Evolutionary conservation across 768 basidiomycete genomes (phyloP).

Genomic region (Xerocomus potaroensis): DNA sequence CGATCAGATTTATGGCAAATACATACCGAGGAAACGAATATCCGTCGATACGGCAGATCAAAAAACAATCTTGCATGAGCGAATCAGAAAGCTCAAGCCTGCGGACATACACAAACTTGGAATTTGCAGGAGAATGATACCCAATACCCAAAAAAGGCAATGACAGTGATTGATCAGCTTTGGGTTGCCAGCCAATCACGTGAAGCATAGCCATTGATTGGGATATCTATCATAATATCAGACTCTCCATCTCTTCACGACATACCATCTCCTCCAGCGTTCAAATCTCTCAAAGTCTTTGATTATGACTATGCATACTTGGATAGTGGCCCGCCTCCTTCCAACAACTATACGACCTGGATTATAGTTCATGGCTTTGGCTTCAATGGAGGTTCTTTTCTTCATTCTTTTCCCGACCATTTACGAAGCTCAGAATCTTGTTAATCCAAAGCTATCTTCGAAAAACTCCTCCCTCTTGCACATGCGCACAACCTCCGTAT

Average conservation of each 20-base stretch:
- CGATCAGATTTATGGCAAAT: no score
- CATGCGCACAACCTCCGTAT: conserved; percentile 19
- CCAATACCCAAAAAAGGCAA: conserved; percentile 18
- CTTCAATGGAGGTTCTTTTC: conserved; percentile 20
- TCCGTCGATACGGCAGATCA: conserved; percentile 87
- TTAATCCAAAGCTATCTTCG: conserved; percentile 2
- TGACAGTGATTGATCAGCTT: no score
- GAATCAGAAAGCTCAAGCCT: conserved; percentile 86
- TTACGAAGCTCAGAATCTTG: neutral
- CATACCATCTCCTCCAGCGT: conserved; percentile 2
- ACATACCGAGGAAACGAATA: conserved; percentile 87
- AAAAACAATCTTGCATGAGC: conserved; percentile 76
- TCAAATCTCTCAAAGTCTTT: conserved; percentile 12
- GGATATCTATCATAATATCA: no score
- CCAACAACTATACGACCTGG: conserved; percentile 19
- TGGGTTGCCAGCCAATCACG: no score
- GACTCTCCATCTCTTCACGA: no score
- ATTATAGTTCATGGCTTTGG: conserved; percentile 18
- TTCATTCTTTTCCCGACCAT: neutral
- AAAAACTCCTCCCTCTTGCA: conserved; percentile 23
- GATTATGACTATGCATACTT: conserved; percentile 19
- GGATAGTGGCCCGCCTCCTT: conserved; percentile 19
- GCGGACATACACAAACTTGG: conserved; percentile 89
- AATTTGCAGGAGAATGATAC: conserved; percentile 85
- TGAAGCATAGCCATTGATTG: no score